phyloP scores from a whole-genome alignment of 2,329 filamentous ascomycete genomes.

The Beauveria asiatica region DNA sequence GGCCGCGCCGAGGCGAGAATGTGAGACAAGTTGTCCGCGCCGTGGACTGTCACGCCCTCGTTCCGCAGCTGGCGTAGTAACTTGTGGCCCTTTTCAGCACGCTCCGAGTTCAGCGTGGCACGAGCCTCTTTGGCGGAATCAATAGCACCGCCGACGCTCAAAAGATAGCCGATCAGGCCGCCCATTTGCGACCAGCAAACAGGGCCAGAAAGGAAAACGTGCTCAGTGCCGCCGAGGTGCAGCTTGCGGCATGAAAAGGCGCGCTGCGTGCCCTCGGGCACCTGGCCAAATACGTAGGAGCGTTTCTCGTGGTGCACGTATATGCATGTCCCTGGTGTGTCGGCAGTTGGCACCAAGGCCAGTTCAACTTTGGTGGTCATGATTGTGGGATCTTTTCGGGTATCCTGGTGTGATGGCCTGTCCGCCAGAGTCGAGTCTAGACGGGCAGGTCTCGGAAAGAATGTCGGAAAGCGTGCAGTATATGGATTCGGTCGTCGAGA shows the following conservation, averaged over 20 bases:
- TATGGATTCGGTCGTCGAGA: neutral
- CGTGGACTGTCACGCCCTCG: conserved; percentile 58
- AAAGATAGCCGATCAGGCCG: conserved; percentile 74
- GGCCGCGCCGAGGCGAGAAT: conserved; percentile 71
- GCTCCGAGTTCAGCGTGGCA: conserved; percentile 31
- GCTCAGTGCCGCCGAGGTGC: conserved; percentile 55
- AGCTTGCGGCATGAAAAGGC: conserved; percentile 60
- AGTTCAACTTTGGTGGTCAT: conserved; percentile 74
- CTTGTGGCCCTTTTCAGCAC: conserved; percentile 30
- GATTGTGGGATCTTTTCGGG: conserved; percentile 17
- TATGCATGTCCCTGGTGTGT: conserved; percentile 74
- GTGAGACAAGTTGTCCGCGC: conserved; percentile 71
- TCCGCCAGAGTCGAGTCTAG: neutral
- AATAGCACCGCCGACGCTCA: conserved; percentile 69
- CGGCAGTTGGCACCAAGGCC: conserved; percentile 73
- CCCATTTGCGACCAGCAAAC: conserved; percentile 70
- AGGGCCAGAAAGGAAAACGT: conserved; percentile 76
- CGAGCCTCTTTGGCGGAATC: conserved; percentile 36
- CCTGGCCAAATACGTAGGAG: conserved; percentile 76
- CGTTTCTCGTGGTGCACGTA: conserved; percentile 72
- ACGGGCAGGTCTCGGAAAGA: neutral
- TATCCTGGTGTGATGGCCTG: neutral
- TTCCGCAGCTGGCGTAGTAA: conserved; percentile 17
- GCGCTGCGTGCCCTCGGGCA: conserved; percentile 79
- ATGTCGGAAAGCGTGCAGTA: neutral